A percentile compares a stretch with the other conserved stretches of the same genome.
Evolutionary conservation across 306 rosid genomes (phyloP).

Genomic region (Chamaecrista fasciculata): DNA sequence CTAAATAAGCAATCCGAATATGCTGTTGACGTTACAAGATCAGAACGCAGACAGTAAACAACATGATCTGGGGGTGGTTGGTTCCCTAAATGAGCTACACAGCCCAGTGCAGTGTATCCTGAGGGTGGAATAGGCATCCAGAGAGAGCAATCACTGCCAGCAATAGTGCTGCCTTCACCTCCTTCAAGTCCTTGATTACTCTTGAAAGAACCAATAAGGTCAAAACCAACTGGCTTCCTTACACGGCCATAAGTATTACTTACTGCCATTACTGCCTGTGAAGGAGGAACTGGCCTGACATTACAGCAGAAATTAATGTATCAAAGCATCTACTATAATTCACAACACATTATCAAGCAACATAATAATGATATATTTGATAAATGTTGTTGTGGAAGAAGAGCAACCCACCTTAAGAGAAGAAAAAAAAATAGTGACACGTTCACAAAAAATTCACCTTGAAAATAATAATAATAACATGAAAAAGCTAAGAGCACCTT

Average conservation of each 20-base stretch:
- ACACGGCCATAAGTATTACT: slow-evolving; percentile 90
- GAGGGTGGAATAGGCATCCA: slow-evolving; percentile 96
- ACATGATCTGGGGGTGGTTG: slow-evolving; percentile 72
- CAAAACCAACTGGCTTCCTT: slow-evolving; percentile 76
- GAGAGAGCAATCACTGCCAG: slow-evolving; percentile 67
- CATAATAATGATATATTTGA: background rate
- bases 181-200: slow-evolving; percentile 56
- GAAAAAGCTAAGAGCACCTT: background rate
- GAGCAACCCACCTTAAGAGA: background rate
- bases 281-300: slow-evolving; percentile 90
- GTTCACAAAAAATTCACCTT: background rate
- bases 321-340: slow-evolving; percentile 9
- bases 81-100: slow-evolving; percentile 77
- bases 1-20: slow-evolving; percentile 68
- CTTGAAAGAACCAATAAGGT: slow-evolving; percentile 68
- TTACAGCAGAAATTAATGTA: slow-evolving; percentile 13
- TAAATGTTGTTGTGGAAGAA: background rate
- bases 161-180: slow-evolving; percentile 40
- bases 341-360: background rate
- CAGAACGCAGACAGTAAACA: slow-evolving; percentile 86
- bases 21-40: slow-evolving; percentile 72
- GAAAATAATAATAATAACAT: background rate
- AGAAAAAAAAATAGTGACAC: background rate
- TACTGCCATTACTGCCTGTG: slow-evolving; percentile 95
- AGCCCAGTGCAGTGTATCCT: slow-evolving; percentile 84